Evolutionary conservation across 441 rosid genomes (phyloP).

Genomic region (Bruguiera hainesii): DNA sequence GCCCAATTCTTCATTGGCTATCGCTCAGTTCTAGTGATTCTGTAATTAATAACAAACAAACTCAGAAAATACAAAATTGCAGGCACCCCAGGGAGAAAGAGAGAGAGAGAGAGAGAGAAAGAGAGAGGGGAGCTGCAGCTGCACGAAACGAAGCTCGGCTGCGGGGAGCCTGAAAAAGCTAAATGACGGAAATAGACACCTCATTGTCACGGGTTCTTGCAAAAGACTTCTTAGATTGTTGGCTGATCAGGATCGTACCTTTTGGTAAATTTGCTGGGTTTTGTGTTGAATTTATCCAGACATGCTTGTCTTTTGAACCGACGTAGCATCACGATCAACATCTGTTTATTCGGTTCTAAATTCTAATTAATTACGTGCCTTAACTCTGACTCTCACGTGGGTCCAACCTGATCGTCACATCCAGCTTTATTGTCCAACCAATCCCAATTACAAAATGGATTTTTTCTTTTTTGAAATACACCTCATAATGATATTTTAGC

Average conservation of each 20-base stretch:
- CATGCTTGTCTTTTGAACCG: neutral
- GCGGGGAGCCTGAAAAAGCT: neutral
- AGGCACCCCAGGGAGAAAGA: neutral
- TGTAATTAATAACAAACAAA: neutral
- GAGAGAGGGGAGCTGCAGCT: constrained; percentile 5
- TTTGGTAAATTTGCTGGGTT: constrained; percentile 10
- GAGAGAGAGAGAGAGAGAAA: neutral
- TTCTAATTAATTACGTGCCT: too few species aligned
- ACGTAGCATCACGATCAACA: neutral
- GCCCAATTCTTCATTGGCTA: neutral
- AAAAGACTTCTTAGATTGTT: rapidly evolving
- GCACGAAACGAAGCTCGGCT: constrained; percentile 27
- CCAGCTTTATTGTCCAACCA: too few species aligned
- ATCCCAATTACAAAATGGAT: too few species aligned
- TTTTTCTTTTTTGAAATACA: too few species aligned
- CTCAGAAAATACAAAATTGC: neutral
- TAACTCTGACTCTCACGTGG: neutral
- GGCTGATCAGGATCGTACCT: neutral
- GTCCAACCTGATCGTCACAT: neutral
- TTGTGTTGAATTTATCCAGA: neutral
- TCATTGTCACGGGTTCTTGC: neutral
- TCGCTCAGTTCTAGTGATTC: neutral
- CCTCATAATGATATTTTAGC: too few species aligned
- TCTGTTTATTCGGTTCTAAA: too few species aligned
- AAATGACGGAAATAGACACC: neutral